Evolutionary conservation across 345 rosid species (phyloP), one percentile per base, ranked within the genome.

Genomic region (Pugionium cornutum): DNA sequence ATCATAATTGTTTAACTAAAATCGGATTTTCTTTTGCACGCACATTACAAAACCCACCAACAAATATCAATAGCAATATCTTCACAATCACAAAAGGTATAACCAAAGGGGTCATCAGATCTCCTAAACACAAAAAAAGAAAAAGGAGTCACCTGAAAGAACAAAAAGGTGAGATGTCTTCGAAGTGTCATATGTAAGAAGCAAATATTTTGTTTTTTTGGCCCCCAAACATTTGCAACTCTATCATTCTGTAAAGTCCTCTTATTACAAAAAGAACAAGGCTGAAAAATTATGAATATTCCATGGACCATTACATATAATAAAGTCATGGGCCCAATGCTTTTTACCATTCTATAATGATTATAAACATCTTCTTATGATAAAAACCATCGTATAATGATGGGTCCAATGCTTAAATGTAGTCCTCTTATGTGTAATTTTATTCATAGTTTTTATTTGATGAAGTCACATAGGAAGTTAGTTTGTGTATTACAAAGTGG

Each of bases 31-130:
- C 43, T 58, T 43, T 58, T 59, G 64, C 61, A 58, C 62, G 51
- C 56, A 66, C 67, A 58, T 41, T 50, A 66, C 8, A 73, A 43
- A 18, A 11, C 49, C 68, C 73, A 73, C 68, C 77, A 73, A 60
- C 77, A 60, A 66, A 60, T 68, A 73, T 61, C 67, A 66, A 54
- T 48, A 45, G 39, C 58, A 45, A 39, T 59, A 67, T 67, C 77
- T 73, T 73, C 73, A 60, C n/a, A 67, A 67, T 59, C 68, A 59
- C 77, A 73, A 73, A 73, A 73, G 67, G 4, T 48, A 62, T 60
- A 53, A 58, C 31, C 1, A 53, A 60, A 11, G 72, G 71, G 77
- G 73, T 73, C 77, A 60, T 25, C 46, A 53, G 29, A 67, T 73
- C 68, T 66, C 58, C 56, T 59, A 9, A 65, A 64, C 36, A 33